Base-by-base conservation (phyloP, 352 stramenopile species). In the Phytophthora podocarpi region DNA sequence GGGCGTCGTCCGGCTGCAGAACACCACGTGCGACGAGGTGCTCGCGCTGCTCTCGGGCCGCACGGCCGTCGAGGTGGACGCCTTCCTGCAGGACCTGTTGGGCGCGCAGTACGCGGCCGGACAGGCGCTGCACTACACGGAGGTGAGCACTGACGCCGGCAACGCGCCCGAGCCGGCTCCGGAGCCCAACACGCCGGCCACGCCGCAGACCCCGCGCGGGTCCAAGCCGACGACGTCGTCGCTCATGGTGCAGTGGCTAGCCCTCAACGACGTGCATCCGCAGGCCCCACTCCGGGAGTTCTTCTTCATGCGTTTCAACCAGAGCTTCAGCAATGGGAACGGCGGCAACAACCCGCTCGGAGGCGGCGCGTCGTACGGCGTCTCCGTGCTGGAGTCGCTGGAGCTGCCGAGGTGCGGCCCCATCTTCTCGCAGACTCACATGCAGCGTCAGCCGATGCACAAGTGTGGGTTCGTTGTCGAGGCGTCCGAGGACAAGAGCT, bases 401-500 rank as follows among this genome's bases (percentile, higher is more conserved):
- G 78, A 89, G 27, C 55, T 93, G 37, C 76, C 76, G 6, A 52
- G 59, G 16, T 91, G 80, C 34, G 64, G 61, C 11, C 76, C 80
- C 27, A 64, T 91, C 31, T 80, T 87, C 57, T 67, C 61, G 13
- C 51, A 80, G 15, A 62, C 61, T n/a, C 67, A 85, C 37, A 82
- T 89, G 54, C 56, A 69, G 21, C 78, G 84, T 12, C 58, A 69
- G 6, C 28, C 56, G 12, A 72, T 90, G 59, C 70, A 61, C 58
- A 80, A 90, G 59, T 89, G 80, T 54, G 86, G 86, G 15, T 93
- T 90, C 42, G 73, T 95, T 15, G 80, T 93, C 53, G 84, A 93
- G 57, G 78, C 81, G 21, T 84, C 78, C 23, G 73, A 87, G 36
- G 58, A 73, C 30, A 74, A 70, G 30, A 83, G 76, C 39, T 85